Evolutionary conservation across 1,284 basidiomycete species (phyloP).

Genomic region (Stygiomarasmius scandens): DNA sequence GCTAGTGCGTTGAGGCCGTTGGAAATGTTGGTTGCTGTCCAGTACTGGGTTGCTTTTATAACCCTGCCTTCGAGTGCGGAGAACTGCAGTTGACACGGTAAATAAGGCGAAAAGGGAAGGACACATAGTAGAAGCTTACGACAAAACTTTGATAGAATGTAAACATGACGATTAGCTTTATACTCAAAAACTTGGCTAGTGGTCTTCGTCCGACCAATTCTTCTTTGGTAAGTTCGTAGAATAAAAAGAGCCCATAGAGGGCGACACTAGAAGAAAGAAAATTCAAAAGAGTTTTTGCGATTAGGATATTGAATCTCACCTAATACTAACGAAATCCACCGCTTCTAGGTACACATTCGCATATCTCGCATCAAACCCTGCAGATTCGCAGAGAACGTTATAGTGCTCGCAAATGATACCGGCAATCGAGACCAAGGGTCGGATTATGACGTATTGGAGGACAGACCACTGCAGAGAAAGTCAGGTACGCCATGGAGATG

Average conservation of each 20-base stretch:
- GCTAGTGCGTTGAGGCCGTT: slow-evolving; percentile 82
- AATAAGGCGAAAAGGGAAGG: no score
- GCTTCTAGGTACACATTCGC: slow-evolving; percentile 74
- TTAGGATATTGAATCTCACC: slow-evolving; percentile 39
- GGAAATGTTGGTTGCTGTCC: slow-evolving; percentile 79
- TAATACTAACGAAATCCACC: slow-evolving; percentile 79
- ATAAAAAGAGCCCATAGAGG: slow-evolving; percentile 79
- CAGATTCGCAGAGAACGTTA: slow-evolving; percentile 67
- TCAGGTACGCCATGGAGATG: no score
- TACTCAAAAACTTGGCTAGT: slow-evolving; percentile 79
- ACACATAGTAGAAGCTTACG: slow-evolving; percentile 48
- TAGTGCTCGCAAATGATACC: slow-evolving; percentile 76
- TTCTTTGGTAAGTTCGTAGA: slow-evolving; percentile 78
- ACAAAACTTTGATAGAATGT: slow-evolving; percentile 81
- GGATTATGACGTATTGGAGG: slow-evolving; percentile 82
- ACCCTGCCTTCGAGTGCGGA: slow-evolving; percentile 57
- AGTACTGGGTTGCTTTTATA: slow-evolving; percentile 73
- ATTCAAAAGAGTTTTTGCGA: background rate
- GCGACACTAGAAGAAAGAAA: slow-evolving; percentile 53
- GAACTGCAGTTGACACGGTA: no score
- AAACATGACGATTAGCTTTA: slow-evolving; percentile 87
- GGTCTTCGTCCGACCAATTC: slow-evolving; percentile 78
- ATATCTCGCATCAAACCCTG: slow-evolving; percentile 60
- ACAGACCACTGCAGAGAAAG: slow-evolving; percentile 65
- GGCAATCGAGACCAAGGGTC: slow-evolving; percentile 70